These are phyloP conservation scores for Ceraceosorus bombacis DNA, from an alignment of 1,284 basidiomycete species.

Conservation along the genomic window DNA sequence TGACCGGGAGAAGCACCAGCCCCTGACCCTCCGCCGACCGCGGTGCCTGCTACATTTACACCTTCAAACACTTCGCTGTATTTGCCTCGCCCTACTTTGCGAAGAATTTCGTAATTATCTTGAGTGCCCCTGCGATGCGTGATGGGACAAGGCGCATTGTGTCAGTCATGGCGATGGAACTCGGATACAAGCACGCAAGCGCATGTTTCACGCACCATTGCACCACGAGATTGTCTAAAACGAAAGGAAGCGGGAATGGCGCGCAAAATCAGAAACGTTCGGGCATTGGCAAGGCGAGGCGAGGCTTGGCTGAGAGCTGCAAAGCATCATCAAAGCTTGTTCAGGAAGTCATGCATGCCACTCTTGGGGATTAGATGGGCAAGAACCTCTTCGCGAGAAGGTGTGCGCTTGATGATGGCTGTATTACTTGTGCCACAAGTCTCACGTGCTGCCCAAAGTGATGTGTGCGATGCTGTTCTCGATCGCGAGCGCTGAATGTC, in stretches of 20 bases:
- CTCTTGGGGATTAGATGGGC: too few species aligned
- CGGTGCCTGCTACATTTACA: conserved; percentile 65
- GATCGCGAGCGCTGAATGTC: too few species aligned
- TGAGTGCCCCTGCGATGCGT: conserved; percentile 53
- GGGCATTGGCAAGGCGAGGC: too few species aligned
- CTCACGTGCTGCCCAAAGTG: neutral
- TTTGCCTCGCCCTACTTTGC: conserved; percentile 92
- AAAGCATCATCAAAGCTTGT: too few species aligned
- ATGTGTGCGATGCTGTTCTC: neutral
- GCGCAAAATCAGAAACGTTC: neutral
- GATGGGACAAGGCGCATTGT: neutral
- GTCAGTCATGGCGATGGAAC: neutral
- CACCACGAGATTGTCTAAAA: conserved; percentile 37
- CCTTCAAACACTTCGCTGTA: conserved; percentile 77
- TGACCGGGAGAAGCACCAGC: neutral
- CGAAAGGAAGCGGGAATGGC: neutral
- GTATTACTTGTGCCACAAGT: neutral
- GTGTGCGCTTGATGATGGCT: too few species aligned
- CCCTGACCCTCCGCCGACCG: neutral
- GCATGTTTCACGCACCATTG: conserved; percentile 25
- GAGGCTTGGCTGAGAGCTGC: too few species aligned
- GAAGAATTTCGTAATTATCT: conserved; percentile 96
- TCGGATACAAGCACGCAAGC: neutral
- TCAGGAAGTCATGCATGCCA: too few species aligned
- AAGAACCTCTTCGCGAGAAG: too few species aligned